A percentile compares a stretch with the other conserved stretches of the same genome.
These are phyloP conservation scores for Boletus insuetus DNA, from an alignment of 768 basidiomycete genomes.

Conservation along the genomic window DNA sequence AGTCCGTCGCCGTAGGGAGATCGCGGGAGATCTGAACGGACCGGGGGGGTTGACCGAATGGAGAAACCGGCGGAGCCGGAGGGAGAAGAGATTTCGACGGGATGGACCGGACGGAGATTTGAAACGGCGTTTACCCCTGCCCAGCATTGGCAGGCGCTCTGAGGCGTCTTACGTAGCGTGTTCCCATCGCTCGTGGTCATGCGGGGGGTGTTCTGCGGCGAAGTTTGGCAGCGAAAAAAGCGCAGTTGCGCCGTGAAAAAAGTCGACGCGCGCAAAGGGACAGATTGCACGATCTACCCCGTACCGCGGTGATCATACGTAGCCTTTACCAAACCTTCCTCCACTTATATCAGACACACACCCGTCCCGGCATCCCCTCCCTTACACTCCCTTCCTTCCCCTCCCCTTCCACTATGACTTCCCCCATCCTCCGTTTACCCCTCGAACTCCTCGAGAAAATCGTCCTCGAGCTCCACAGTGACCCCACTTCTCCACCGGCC, in stretches of 20 bases:
- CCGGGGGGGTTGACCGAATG: no score
- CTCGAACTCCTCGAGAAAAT: constrained; percentile 50
- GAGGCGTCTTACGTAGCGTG: not conserved
- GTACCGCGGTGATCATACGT: no score
- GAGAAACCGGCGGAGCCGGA: no score
- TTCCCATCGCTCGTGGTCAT: not conserved
- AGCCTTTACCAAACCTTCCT: no score
- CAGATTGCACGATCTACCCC: no score
- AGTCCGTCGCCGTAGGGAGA: no score
- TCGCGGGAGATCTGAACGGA: no score
- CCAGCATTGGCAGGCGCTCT: no score
- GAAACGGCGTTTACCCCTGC: no score
- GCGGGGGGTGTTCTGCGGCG: not conserved
- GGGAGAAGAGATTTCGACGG: no score
- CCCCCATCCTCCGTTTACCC: constrained; percentile 34
- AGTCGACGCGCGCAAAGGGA: no score
- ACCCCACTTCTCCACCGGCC: constrained; percentile 26
- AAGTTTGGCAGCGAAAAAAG: not conserved
- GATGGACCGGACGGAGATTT: no score
- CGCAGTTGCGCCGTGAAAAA: not conserved
- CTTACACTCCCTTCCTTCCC: not conserved
- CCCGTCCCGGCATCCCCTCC: not conserved
- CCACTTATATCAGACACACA: not conserved
- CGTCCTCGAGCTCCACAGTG: constrained; percentile 41
- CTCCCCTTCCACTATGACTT: constrained; percentile 12